Conservation (phyloP, 148 eudicot species). For the Rhododendron henanense region DNA sequence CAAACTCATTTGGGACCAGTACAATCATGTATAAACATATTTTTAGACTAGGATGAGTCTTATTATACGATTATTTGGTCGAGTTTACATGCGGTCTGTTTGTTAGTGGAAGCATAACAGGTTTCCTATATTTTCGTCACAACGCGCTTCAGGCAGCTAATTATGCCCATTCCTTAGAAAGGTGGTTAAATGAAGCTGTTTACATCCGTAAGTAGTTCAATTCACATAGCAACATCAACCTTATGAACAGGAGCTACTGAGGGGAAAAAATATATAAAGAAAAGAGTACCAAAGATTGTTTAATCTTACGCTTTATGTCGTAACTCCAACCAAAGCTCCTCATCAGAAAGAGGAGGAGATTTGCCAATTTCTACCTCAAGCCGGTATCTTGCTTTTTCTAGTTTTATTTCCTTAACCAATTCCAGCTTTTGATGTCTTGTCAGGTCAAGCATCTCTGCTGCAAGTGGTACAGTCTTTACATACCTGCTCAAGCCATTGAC, state of each 20-base stretch:
- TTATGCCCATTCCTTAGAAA: not conserved
- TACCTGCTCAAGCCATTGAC: constrained; percentile 49
- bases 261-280: not conserved
- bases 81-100: not conserved
- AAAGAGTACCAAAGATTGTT: not conserved
- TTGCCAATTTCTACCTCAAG: constrained; percentile 95
- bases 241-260: not conserved
- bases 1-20: not conserved
- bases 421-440: constrained; percentile 84
- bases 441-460: constrained; percentile 85
- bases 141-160: not conserved
- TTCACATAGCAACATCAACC: not conserved
- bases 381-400: constrained; percentile 61
- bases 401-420: constrained; percentile 71
- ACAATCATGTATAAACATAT: not conserved
- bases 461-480: constrained; percentile 94
- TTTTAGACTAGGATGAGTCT: not conserved
- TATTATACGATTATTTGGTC: not conserved
- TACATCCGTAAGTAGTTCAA: not conserved
- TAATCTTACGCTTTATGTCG: constrained; percentile 82
- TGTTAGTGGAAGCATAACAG: not conserved
- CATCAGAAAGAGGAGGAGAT: constrained; percentile 88
- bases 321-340: constrained; percentile 76
- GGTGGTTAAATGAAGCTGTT: not conserved
- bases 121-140: not conserved